A percentile compares a stretch with the other conserved stretches of the same genome.
These are phyloP conservation scores for Yamadazyma atlantica DNA, from an alignment of 1,139 yeast species.

Conservation along the genomic window DNA sequence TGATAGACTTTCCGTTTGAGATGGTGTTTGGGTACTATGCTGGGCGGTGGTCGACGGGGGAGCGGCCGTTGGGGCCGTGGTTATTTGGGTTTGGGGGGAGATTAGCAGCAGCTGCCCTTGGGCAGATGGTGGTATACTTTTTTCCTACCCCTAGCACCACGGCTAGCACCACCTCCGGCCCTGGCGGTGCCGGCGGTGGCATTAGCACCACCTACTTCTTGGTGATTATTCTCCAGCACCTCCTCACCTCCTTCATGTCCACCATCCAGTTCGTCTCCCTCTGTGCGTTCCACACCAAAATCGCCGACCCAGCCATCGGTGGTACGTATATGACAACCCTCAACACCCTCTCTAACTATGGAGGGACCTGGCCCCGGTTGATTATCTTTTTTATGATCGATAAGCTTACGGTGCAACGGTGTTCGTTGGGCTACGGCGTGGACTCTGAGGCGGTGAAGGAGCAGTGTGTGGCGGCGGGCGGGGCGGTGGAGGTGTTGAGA, in stretches of 20 bases:
- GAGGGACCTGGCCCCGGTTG: constrained; percentile 97
- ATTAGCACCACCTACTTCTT: constrained; percentile 53
- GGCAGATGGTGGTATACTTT: constrained; percentile 68
- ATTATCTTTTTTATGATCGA: constrained; percentile 79
- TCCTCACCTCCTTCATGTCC: constrained; percentile 86
- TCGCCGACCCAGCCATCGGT: constrained; percentile 94
- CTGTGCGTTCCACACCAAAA: constrained; percentile 90
- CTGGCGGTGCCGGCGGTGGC: constrained; percentile 36
- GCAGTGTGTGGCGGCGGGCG: constrained; percentile 54
- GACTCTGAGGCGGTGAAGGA: constrained; percentile 38
- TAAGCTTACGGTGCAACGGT: constrained; percentile 63
- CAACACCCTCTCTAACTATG: constrained; percentile 87
- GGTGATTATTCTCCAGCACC: constrained; percentile 75
- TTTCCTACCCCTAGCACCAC: constrained; percentile 62
- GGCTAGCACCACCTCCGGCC: no score
- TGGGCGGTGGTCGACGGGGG: constrained; percentile 88
- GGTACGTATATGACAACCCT: constrained; percentile 98
- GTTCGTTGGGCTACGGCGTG: constrained; percentile 31
- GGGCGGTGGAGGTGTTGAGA: constrained; percentile 50
- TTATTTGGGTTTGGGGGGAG: constrained; percentile 86
- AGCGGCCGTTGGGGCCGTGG: constrained; percentile 81
- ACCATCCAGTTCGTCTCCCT: constrained; percentile 94
- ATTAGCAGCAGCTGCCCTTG: constrained; percentile 68
- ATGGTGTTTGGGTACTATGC: constrained; percentile 93
- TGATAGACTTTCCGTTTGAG: constrained; percentile 95